Conservation (phyloP, 768 basidiomycete genomes). For the Kwoniella europaea region DNA sequence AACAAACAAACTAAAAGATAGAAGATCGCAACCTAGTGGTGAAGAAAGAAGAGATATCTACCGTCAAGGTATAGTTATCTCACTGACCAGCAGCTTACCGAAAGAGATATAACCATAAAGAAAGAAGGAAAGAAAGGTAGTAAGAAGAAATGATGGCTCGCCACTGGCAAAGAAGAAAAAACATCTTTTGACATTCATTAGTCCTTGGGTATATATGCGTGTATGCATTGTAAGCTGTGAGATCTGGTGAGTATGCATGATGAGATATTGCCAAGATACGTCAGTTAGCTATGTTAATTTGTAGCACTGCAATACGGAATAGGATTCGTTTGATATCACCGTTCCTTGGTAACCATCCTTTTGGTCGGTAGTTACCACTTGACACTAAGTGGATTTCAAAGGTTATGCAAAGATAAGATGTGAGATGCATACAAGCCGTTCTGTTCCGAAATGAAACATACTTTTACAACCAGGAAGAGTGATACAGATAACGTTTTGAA, state of each 20-base stretch:
- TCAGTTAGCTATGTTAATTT: neutral
- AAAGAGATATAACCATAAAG: slow-evolving; percentile 1
- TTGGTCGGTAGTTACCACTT: neutral
- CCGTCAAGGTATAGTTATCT: neutral
- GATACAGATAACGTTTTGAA: neutral
- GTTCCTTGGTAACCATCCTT: slow-evolving; percentile 7
- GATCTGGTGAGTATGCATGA: neutral
- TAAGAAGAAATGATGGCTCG: neutral
- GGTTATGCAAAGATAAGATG: neutral
- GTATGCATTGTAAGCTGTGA: neutral
- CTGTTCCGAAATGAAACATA: neutral
- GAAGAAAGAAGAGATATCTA: slow-evolving; percentile 3
- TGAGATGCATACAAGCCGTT: neutral
- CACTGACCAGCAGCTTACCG: slow-evolving; percentile 6
- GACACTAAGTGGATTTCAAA: neutral
- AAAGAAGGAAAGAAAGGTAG: neutral
- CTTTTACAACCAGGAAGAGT: slow-evolving; percentile 2
- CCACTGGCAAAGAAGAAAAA: neutral
- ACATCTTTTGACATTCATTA: neutral
- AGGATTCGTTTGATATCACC: neutral
- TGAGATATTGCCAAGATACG: slow-evolving; percentile 1
- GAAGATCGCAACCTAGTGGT: neutral
- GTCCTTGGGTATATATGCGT: neutral
- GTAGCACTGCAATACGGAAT: neutral
- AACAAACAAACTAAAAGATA: neutral